phyloP scores from a whole-genome alignment of 2,329 filamentous ascomycete genomes.

The Dactylellina drechsleri region DNA sequence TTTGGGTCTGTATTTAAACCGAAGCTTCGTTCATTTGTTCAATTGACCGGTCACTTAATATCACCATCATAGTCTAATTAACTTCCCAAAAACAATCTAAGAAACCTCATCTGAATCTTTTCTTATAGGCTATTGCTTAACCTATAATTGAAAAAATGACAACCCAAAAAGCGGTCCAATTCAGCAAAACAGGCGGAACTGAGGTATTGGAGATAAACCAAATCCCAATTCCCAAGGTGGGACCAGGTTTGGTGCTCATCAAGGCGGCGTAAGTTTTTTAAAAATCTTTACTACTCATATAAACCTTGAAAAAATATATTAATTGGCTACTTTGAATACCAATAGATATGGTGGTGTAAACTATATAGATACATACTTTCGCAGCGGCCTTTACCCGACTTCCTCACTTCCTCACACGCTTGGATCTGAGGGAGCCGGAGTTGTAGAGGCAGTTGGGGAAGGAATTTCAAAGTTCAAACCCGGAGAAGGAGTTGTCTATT shows the following conservation, averaged over 20 bases:
- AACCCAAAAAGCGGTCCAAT: conserved; percentile 77
- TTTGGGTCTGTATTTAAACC: no score
- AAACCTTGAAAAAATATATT: not conserved
- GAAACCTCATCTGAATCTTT: not conserved
- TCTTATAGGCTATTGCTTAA: conserved; percentile 7
- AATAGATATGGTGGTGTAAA: conserved; percentile 76
- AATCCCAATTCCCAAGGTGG: conserved; percentile 74
- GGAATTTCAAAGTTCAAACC: conserved; percentile 65
- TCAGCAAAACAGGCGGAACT: conserved; percentile 76
- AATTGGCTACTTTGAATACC: not conserved
- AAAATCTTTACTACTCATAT: not conserved
- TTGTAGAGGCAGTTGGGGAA: conserved; percentile 71
- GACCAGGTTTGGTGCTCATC: conserved; percentile 78
- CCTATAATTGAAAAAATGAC: conserved; percentile 10
- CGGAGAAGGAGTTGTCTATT: conserved; percentile 78
- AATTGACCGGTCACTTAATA: no score
- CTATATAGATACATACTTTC: conserved; percentile 93
- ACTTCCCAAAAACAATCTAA: no score
- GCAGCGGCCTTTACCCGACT: conserved; percentile 79
- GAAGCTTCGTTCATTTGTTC: no score
- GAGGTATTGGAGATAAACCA: conserved; percentile 78
- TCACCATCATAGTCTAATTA: no score
- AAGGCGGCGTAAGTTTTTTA: conserved; percentile 71
- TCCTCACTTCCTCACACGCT: conserved; percentile 77
- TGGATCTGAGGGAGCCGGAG: conserved; percentile 81